These are phyloP conservation scores for Lactifluus volemus DNA, from an alignment of 768 basidiomycete species.

Conservation along the genomic window DNA sequence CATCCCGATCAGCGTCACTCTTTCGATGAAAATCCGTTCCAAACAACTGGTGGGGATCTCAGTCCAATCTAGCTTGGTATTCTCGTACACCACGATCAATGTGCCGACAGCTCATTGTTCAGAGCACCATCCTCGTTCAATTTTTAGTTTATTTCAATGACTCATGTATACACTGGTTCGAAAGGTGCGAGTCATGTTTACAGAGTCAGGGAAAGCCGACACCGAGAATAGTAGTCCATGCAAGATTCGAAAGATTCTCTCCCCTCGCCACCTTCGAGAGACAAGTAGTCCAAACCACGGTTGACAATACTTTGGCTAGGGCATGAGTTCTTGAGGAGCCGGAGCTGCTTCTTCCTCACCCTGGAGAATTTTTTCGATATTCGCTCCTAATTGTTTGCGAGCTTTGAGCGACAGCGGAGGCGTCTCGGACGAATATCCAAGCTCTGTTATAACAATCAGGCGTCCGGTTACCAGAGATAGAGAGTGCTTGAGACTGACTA, in stretches of 20 bases:
- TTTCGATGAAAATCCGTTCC: too few species aligned
- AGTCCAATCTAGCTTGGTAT: too few species aligned
- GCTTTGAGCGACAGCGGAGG: slow-evolving; percentile 49
- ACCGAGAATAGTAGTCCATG: background rate
- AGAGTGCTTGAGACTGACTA: slow-evolving; percentile 11
- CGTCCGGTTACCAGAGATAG: background rate
- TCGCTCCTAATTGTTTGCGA: slow-evolving; percentile 49
- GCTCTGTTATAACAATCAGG: slow-evolving; percentile 32
- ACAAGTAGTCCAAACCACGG: background rate
- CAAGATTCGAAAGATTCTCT: background rate
- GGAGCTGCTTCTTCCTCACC: slow-evolving; percentile 60
- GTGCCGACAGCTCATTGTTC: too few species aligned
- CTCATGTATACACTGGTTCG: background rate
- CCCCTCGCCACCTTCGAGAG: background rate
- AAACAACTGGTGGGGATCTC: too few species aligned
- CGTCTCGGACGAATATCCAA: slow-evolving; percentile 56
- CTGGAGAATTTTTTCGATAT: slow-evolving; percentile 49
- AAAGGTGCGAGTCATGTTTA: background rate
- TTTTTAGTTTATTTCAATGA: too few species aligned
- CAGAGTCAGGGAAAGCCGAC: background rate
- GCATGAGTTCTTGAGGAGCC: background rate
- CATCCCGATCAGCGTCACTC: too few species aligned
- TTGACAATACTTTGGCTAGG: background rate
- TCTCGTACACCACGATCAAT: too few species aligned
- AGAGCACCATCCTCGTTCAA: too few species aligned